Evolutionary conservation across 306 rosid species (phyloP), one percentile per base, ranked within the genome.

Genomic region (Citrullus amarus): DNA sequence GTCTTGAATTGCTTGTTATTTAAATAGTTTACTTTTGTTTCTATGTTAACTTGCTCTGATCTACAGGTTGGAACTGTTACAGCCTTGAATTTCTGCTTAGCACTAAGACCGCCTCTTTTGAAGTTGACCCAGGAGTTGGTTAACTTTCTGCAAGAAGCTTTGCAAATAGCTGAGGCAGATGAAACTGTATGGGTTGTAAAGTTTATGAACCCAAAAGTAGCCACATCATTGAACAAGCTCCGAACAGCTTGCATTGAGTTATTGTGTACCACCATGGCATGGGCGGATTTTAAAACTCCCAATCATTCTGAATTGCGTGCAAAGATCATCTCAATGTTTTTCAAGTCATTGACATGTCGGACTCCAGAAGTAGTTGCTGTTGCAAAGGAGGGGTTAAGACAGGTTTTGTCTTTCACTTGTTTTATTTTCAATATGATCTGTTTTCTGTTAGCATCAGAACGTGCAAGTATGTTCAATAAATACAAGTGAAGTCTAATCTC

Each of bases 341-440:
- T 96, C 60, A 96, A 96, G 86, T 96, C 98, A 62, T 80, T 96
- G 84, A 96, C 99, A 78, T 92, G 99, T 79, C 91, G 97, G 70
- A 92, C 96, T 25, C 94, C 97, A 8, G 99, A 96, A 86, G 93
- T 96, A 82, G 97, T 96, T 90, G 93, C 97, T 39, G 99, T 92
- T 89, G 99, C 98, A 8, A 96, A 96, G 89, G 99, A 96, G 83
- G 99, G 99, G 78, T 81, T 96, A 60, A 89, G 99, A 76, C 99
- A 96, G 99, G 99, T 95, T 80, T 58, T 2, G 71, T 25, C 60
- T 73, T 78, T 39, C 60, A 78, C 80, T 55, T 77, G 48, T 81
- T 41, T 56, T 76, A 51, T 82, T 67, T 39, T 62, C 67, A 78
- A 72, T 75, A 36, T 66, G 62, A 20, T 54, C 30, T 4, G 3